Evolutionary conservation across 2,329 filamentous ascomycete genomes (phyloP).

Genomic region (Beauveria varroae): DNA sequence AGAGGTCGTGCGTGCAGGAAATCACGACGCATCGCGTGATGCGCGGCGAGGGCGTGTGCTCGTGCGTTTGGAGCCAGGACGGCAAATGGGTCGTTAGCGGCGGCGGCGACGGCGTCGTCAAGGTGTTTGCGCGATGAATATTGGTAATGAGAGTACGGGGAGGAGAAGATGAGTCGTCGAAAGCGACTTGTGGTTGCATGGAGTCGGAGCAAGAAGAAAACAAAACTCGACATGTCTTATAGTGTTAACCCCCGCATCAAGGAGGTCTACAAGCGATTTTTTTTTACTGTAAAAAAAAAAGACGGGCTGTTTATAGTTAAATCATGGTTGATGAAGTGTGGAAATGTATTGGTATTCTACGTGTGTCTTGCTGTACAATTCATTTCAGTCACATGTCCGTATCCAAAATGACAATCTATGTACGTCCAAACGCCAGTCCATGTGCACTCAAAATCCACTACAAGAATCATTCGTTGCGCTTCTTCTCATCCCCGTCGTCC

Average conservation of each 20-base stretch:
- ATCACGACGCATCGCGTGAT: slow-evolving; percentile 89
- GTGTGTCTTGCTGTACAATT: not conserved
- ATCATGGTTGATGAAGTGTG: slow-evolving; percentile 8
- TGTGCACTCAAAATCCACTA: not conserved
- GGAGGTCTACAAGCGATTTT: slow-evolving; percentile 3
- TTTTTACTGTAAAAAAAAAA: slow-evolving; percentile 4
- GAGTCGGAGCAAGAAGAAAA: not conserved
- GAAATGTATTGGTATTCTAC: not conserved
- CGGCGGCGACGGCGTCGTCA: slow-evolving; percentile 91
- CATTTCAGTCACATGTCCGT: not conserved
- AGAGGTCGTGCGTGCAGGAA: slow-evolving; percentile 89
- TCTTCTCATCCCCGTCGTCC: not conserved
- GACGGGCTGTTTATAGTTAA: slow-evolving; percentile 7
- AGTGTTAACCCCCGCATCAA: not conserved
- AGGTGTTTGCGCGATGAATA: slow-evolving; percentile 63
- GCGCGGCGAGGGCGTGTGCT: slow-evolving; percentile 91
- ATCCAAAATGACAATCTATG: no score
- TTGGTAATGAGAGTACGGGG: not conserved
- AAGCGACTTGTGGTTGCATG: no score
- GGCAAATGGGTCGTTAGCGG: slow-evolving; percentile 91
- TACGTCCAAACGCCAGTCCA: no score
- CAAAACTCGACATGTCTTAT: not conserved
- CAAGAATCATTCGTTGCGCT: not conserved
- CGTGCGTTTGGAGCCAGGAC: slow-evolving; percentile 92
- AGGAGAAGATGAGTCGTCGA: no score